These are phyloP conservation scores for Elongisporangium prolatum DNA, from an alignment of 352 stramenopile genomes.

Conservation along the genomic window DNA sequence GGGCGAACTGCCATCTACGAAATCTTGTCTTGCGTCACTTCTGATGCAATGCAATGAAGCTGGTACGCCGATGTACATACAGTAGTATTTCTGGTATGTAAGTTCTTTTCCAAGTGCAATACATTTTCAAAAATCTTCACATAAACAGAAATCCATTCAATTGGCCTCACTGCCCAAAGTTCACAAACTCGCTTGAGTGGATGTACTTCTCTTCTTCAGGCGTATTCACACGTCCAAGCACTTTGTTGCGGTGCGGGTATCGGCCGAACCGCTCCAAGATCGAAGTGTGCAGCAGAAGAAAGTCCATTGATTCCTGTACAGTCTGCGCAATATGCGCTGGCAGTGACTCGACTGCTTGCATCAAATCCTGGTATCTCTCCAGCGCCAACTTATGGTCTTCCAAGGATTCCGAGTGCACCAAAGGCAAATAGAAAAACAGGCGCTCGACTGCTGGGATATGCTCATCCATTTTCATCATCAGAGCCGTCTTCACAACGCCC, in stretches of 20 bases:
- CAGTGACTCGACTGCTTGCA: neutral
- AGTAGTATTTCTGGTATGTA: too few species aligned
- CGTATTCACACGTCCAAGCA: neutral
- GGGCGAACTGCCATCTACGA: too few species aligned
- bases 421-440: neutral
- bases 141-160: too few species aligned
- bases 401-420: neutral
- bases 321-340: neutral
- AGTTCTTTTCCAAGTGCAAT: too few species aligned
- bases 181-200: neutral
- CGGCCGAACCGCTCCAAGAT: neutral
- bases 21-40: too few species aligned
- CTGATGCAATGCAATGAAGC: too few species aligned
- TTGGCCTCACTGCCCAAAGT: neutral
- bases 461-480: neutral
- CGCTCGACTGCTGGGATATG: neutral
- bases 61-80: too few species aligned
- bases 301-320: neutral
- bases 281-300: neutral
- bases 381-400: neutral
- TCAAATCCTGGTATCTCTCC: neutral
- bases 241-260: neutral
- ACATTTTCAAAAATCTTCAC: too few species aligned
- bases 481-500: neutral
- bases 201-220: slow-evolving; percentile 1